Evolutionary conservation across 2,329 filamentous ascomycete genomes (phyloP).

Genomic region (Coniochaeta ligniaria): DNA sequence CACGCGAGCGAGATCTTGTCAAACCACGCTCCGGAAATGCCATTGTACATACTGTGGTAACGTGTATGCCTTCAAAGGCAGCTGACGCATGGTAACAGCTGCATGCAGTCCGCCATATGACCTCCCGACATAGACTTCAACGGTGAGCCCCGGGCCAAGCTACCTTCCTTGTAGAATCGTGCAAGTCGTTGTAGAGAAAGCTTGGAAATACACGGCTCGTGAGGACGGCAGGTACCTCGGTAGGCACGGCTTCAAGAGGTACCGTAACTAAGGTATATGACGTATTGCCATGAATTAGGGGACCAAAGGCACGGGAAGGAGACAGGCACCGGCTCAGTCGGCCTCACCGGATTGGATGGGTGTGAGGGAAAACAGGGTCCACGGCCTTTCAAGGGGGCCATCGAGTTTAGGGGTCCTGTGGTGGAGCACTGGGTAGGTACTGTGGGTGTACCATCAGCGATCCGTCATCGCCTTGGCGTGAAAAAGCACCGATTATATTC

Average conservation of each 20-base stretch:
- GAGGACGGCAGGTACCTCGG: background rate
- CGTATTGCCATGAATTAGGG: background rate
- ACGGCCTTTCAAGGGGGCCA: background rate
- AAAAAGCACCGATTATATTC: too few species aligned
- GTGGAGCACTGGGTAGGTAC: background rate
- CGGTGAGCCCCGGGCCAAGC: background rate
- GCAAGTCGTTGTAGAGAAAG: background rate
- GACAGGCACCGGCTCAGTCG: background rate
- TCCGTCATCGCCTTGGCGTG: background rate
- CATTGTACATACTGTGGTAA: background rate
- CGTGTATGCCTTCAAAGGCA: too few species aligned
- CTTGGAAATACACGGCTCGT: background rate
- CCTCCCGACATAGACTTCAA: too few species aligned
- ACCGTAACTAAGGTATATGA: background rate
- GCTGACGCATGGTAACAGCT: too few species aligned
- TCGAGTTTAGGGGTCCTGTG: background rate
- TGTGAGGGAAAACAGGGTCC: background rate
- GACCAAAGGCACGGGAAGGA: background rate
- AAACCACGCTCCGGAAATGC: background rate
- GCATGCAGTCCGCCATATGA: too few species aligned
- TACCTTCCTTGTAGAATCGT: background rate
- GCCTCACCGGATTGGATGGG: background rate
- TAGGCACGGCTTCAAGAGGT: background rate
- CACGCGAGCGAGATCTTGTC: background rate
- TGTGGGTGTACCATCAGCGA: too few species aligned